Conservation (phyloP, 2,329 filamentous ascomycete genomes). For the Exophiala oligosperma region DNA sequence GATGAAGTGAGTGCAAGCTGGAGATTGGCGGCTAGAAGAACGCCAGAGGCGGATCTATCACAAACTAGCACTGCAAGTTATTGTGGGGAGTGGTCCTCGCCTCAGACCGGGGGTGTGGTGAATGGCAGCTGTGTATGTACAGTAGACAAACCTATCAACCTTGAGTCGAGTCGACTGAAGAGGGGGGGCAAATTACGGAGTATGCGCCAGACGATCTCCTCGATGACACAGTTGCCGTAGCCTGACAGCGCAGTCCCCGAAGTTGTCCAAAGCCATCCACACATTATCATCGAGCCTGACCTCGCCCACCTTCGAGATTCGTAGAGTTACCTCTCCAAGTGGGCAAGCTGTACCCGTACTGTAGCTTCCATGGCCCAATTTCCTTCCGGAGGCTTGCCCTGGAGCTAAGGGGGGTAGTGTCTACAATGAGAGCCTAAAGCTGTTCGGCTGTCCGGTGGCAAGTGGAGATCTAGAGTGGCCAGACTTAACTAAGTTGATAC, state of each 20-base stretch:
- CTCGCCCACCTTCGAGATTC: not conserved
- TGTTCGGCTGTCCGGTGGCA: conserved; percentile 9
- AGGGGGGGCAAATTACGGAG: not conserved
- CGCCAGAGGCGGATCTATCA: conserved; percentile 14
- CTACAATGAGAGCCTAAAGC: conserved; percentile 3
- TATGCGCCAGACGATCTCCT: no score
- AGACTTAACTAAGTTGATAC: not conserved
- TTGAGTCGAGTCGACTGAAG: not conserved
- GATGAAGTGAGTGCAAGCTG: not conserved
- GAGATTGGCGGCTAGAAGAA: conserved; percentile 17
- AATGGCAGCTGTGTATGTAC: not conserved
- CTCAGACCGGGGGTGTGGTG: not conserved
- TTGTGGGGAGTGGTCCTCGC: conserved; percentile 16
- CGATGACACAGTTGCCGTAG: no score
- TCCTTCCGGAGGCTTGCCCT: conserved; percentile 13
- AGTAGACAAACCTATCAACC: not conserved
- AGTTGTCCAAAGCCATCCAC: no score
- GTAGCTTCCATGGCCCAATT: conserved; percentile 12
- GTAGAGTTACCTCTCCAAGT: not conserved
- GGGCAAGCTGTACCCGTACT: conserved; percentile 7
- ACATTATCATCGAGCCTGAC: no score
- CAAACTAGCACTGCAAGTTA: conserved; percentile 15
- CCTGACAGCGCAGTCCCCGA: no score
- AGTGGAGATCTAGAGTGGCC: not conserved
- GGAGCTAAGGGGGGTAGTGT: conserved; percentile 10